Conservation (phyloP, 2,329 filamentous ascomycete species). For the Ophiostoma tasmaniense region DNA sequence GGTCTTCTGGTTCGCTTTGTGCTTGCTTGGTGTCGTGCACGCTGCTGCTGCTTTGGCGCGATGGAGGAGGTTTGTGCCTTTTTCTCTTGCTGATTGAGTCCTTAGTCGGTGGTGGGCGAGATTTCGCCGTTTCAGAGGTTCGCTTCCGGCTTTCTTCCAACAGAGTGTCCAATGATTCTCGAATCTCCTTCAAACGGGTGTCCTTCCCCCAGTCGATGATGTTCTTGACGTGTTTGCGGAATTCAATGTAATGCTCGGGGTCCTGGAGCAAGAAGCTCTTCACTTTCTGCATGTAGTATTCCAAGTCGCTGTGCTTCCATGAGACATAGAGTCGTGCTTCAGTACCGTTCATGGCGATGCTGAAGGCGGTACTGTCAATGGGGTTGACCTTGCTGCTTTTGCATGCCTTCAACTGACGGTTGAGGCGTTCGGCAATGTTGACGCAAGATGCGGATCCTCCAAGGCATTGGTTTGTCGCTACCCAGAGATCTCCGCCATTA, state of each 20-base stretch:
- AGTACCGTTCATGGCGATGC: not conserved
- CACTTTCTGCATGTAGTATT: not conserved
- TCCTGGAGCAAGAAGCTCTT: not conserved
- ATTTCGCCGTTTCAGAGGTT: not conserved
- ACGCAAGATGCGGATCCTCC: slow-evolving; percentile 28
- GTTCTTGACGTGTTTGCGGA: not conserved
- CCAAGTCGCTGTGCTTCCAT: not conserved
- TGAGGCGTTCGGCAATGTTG: slow-evolving; percentile 25
- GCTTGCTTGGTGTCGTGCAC: too few species aligned
- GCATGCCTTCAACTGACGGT: slow-evolving; percentile 2
- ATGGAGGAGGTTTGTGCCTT: too few species aligned
- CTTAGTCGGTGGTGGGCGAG: too few species aligned
- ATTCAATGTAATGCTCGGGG: not conserved
- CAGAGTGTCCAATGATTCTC: not conserved
- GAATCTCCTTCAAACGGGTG: not conserved
- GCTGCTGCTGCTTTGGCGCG: too few species aligned
- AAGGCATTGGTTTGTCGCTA: slow-evolving; percentile 31
- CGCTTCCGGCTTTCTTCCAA: not conserved
- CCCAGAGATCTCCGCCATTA: slow-evolving; percentile 27
- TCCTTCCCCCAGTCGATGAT: not conserved
- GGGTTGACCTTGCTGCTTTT: not conserved
- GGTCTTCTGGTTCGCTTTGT: too few species aligned
- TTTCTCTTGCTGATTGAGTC: not conserved
- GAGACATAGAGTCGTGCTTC: not conserved
- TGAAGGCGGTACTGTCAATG: not conserved